phyloP scores from a whole-genome alignment of 495 filamentous ascomycete genomes.

The Penicillium coffeae region DNA sequence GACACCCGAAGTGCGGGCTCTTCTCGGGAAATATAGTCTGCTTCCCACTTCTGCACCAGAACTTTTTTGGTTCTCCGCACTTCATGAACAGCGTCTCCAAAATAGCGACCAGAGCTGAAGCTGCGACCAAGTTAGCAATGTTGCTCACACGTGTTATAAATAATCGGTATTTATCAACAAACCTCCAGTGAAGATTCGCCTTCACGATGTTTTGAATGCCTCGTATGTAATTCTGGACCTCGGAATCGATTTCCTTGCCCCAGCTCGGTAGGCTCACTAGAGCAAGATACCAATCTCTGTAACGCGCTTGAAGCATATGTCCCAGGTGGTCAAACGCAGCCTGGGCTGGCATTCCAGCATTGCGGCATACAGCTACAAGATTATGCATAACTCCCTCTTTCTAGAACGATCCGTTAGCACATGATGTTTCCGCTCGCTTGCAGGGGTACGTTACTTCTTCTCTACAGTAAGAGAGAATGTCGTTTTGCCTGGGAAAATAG shows the following conservation, averaged over 20 bases:
- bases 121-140: background rate
- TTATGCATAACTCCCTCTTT: background rate
- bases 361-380: background rate
- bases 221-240: constrained; percentile 1
- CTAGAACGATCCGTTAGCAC: background rate
- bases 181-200: constrained; percentile 3
- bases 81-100: background rate
- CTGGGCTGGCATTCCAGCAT: background rate
- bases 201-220: background rate
- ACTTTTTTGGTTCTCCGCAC: background rate
- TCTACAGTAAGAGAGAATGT: background rate
- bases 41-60: background rate
- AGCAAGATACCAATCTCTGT: background rate
- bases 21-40: background rate
- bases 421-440: background rate
- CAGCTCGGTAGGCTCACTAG: constrained; percentile 1
- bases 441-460: background rate
- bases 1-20: background rate
- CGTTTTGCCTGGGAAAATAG: background rate
- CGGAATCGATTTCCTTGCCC: background rate
- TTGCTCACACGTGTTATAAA: background rate
- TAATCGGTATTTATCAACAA: background rate
- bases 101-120: background rate
- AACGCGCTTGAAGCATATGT: background rate
- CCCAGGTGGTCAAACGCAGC: background rate